These are phyloP conservation scores for Cunninghamia lanceolata DNA, from an alignment of 75 land plant genomes.

Conservation along the genomic window DNA sequence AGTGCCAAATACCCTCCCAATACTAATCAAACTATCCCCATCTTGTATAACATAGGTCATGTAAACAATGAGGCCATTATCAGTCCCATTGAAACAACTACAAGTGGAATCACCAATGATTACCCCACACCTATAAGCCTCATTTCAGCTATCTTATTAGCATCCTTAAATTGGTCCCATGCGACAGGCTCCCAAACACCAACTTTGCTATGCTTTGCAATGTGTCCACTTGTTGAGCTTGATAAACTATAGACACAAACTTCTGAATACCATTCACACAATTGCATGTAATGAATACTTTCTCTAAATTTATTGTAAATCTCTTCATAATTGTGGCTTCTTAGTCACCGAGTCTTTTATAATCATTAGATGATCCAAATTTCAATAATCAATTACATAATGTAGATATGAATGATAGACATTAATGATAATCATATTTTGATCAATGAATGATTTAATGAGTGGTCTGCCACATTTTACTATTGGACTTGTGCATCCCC, in stretches of 20 bases:
- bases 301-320: too few relatives aligned
- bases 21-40: constrained; percentile 23
- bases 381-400: too few relatives aligned
- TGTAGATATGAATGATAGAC: too few relatives aligned
- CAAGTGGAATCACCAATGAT: constrained; percentile 28
- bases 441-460: too few relatives aligned
- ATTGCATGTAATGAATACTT: constrained; percentile 16
- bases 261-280: constrained; percentile 22
- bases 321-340: too few relatives aligned
- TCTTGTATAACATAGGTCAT: constrained; percentile 28
- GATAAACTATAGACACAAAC: constrained; percentile 16
- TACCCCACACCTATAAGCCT: constrained; percentile 9
- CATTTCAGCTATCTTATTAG: constrained; percentile 13
- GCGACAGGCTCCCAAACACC: constrained; percentile 21
- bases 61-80: constrained; percentile 14
- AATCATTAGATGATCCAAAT: too few relatives aligned
- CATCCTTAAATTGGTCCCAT: constrained; percentile 18
- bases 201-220: constrained; percentile 17
- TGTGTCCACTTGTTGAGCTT: constrained; percentile 12
- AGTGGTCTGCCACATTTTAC: too few relatives aligned
- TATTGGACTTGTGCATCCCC: too few relatives aligned
- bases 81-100: constrained; percentile 21
- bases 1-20: constrained; percentile 10
- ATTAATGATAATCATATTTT: too few relatives aligned
- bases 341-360: too few relatives aligned